Percentiles rank a stretch among this genome's conserved stretches.
Conservation (phyloP, 116 monocot genomes). For the Phalaenopsis hybrid region DNA sequence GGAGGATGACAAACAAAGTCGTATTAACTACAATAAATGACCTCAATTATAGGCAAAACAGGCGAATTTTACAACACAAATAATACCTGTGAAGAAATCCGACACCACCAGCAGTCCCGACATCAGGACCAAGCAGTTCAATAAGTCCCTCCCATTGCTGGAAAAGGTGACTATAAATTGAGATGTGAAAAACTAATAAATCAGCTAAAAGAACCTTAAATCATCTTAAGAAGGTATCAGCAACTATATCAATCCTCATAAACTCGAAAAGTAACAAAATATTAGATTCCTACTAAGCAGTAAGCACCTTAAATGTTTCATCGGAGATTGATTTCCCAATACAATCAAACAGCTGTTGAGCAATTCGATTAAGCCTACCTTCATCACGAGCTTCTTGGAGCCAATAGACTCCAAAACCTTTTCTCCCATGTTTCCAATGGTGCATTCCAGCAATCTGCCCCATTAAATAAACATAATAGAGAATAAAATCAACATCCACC, state of each 20-base stretch:
- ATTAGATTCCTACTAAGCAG: background rate
- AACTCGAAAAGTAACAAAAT: background rate
- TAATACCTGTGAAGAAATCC: slow-evolving; percentile 93
- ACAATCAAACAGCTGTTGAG: slow-evolving; percentile 78
- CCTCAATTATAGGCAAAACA: background rate
- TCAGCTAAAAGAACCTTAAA: background rate
- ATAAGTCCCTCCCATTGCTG: slow-evolving; percentile 99
- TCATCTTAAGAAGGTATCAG: background rate
- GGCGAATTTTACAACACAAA: background rate
- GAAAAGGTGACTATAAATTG: background rate
- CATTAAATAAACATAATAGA: background rate
- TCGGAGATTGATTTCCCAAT: slow-evolving; percentile 88
- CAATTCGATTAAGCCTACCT: slow-evolving; percentile 72
- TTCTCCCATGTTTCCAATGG: slow-evolving; percentile 95
- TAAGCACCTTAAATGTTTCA: slow-evolving; percentile 72
- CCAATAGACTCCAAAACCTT: slow-evolving; percentile 88
- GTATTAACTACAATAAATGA: background rate
- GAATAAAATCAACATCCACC: background rate
- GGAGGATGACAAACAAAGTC: background rate
- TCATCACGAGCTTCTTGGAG: slow-evolving; percentile 89
- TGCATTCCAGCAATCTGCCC: slow-evolving; percentile 81
- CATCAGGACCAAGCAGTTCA: slow-evolving; percentile 78
- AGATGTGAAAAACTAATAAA: background rate
- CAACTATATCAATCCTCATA: background rate
- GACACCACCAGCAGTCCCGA: slow-evolving; percentile 77